Evolutionary conservation across 176 grass and related monocot species (phyloP), one percentile per base, ranked within the genome.

Genomic region (Aegilops speltoides): DNA sequence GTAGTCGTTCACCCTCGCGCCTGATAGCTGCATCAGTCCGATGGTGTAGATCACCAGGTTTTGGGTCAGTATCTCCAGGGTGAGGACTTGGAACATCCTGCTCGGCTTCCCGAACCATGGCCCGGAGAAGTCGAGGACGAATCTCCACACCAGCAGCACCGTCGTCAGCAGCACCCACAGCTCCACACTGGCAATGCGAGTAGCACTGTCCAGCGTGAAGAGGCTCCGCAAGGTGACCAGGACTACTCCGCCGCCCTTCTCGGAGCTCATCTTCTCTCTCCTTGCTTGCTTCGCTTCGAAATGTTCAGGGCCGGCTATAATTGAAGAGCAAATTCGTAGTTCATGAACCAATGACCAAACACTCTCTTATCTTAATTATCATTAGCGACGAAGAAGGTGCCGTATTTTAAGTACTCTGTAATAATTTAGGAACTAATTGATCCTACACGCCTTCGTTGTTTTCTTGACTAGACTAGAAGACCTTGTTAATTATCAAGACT

Each of bases 11-110:
- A 87, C 77, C 29, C 12, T 80, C 10, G 0, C 7, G 1, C 17
- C 50, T 1, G 64, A 57, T 0, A 79, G 72, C 76, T 92, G 90
- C 90, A 92, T 92, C 54, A 83, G 25, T 4, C 83, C 90, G 8
- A 92, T 12, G 67, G 73, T 76, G 72, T 84, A 92, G 78, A 15
- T 15, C 67, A 87, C 85, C 85, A 74, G 0, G 85, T 0, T 5
- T 14, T 64, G 23, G 28, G 64, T 87, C 1, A 87, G 1, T 0
- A 8, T 3, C 77, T 72, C 52, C 12, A 71, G 1, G 50, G 26
- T 8, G 0, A 12, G 8, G 2, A 32, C 8, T 41, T 41, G 38
- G 38, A 25, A 14, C 7, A 48, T 2, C 78, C 9, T 45, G 61
- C 2, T 24, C 15, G 12, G 2, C n/a, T 80, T 22, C 22, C 11